Evolutionary conservation across 352 stramenopile genomes (phyloP).

Genomic region (Pythium sp.): DNA sequence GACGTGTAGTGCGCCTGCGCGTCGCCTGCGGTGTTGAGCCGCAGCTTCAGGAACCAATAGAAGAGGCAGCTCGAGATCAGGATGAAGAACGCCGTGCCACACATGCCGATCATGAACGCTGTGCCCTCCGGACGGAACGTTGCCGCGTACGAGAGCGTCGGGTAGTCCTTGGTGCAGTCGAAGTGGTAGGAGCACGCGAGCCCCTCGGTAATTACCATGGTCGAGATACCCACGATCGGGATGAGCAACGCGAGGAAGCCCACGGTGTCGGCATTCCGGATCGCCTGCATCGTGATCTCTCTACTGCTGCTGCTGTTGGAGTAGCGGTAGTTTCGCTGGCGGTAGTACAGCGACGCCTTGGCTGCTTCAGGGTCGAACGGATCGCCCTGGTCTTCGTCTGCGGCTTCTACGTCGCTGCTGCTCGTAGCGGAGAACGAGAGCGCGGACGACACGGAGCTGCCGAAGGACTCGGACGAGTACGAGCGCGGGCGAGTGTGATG

Average conservation of each 20-base stretch:
- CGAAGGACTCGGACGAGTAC: conserved; percentile 8
- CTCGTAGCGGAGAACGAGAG: conserved; percentile 15
- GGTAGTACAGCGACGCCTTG: conserved; percentile 9
- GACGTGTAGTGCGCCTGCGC: conserved; percentile 5
- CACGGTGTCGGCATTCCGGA: conserved; percentile 46
- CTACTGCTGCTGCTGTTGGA: neutral
- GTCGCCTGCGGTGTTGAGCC: conserved; percentile 19
- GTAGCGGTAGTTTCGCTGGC: neutral
- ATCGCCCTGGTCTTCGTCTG: neutral
- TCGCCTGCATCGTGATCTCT: conserved; percentile 19
- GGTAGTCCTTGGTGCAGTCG: conserved; percentile 66
- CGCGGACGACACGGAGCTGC: conserved; percentile 16
- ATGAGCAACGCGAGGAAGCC: conserved; percentile 70
- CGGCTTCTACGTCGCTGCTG: neutral
- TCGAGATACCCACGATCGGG: conserved; percentile 62
- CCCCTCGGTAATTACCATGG: conserved; percentile 69
- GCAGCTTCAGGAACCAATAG: conserved; percentile 66
- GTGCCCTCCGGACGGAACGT: conserved; percentile 68
- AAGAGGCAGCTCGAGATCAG: conserved; percentile 51
- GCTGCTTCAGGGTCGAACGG: neutral
- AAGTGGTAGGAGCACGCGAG: conserved; percentile 76
- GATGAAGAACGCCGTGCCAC: conserved; percentile 73
- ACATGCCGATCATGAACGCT: conserved; percentile 79
- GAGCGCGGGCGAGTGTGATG: neutral
- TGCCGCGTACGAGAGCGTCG: conserved; percentile 83